Conservation (phyloP, 2,329 filamentous ascomycete species). For the Emmonsiellopsis sp. region DNA sequence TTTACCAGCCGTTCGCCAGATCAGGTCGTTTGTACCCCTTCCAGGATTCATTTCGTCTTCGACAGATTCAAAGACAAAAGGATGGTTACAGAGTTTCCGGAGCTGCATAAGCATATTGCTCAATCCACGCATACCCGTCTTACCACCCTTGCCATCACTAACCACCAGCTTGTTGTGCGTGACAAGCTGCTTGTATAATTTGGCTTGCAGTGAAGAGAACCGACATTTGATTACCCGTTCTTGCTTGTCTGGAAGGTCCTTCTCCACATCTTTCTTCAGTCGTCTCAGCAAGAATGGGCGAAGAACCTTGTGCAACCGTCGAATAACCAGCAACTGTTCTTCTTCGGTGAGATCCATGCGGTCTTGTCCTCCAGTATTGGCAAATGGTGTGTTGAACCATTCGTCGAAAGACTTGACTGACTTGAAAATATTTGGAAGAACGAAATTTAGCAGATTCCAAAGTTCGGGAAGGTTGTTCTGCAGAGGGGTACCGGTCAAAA, state of each 20-base stretch:
- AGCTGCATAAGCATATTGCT: conserved; percentile 99
- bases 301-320: conserved; percentile 94
- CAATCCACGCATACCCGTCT: conserved; percentile 83
- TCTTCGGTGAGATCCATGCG: conserved; percentile 99
- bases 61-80: conserved; percentile 95
- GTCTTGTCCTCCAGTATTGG: conserved; percentile 94
- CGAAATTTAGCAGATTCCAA: conserved; percentile 98
- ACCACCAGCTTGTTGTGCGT: conserved; percentile 92
- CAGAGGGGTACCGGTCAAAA: conserved; percentile 91
- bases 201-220: conserved; percentile 87
- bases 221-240: conserved; percentile 99
- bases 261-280: conserved; percentile 99
- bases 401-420: conserved; percentile 98
- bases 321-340: conserved; percentile 97
- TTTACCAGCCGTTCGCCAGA: conserved; percentile 95
- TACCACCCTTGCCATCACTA: conserved; percentile 89
- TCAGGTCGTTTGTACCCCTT: conserved; percentile 77
- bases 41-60: conserved; percentile 96
- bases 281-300: conserved; percentile 94
- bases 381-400: conserved; percentile 99
- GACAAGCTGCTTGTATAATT: conserved; percentile 94
- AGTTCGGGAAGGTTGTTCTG: conserved; percentile 95
- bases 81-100: conserved; percentile 97
- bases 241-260: conserved; percentile 96
- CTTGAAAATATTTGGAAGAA: conserved; percentile 97